Percentiles rank a stretch among this genome's conserved stretches.
These are phyloP conservation scores for Penicillium lividum DNA, from an alignment of 495 filamentous ascomycete genomes.

Conservation along the genomic window DNA sequence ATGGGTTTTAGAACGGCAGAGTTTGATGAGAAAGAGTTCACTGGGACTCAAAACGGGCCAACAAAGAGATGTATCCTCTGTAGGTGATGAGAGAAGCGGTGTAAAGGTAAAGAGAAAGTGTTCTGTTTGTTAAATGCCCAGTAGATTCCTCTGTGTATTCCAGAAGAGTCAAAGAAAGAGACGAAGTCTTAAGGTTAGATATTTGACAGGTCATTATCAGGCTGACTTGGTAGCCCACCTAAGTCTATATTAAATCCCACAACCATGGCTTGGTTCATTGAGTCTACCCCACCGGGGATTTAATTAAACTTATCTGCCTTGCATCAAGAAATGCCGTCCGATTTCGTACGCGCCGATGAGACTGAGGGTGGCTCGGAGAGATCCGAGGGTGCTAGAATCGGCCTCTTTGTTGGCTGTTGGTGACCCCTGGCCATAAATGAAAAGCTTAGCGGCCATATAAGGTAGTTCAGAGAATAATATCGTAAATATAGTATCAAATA, in stretches of 20 bases:
- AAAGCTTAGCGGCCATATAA: constrained; percentile 1
- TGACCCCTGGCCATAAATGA: not conserved
- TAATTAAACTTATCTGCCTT: constrained; percentile 5
- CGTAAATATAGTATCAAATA: not conserved
- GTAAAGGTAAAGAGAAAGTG: not conserved
- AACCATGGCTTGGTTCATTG: not conserved
- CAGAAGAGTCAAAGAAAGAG: constrained; percentile 2
- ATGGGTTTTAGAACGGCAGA: not conserved
- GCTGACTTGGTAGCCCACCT: not conserved
- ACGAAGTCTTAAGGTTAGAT: not conserved
- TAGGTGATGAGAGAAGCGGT: not conserved
- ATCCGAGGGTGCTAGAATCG: constrained; percentile 13
- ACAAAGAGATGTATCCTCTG: not conserved
- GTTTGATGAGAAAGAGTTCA: not conserved
- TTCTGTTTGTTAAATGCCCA: not conserved
- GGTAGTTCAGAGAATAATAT: not conserved
- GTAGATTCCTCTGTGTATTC: not conserved
- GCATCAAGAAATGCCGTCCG: not conserved
- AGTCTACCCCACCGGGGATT: constrained; percentile 4
- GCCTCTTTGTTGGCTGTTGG: constrained; percentile 23
- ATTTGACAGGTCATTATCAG: not conserved
- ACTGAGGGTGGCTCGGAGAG: not conserved
- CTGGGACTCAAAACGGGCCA: not conserved
- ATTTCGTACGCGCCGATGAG: constrained; percentile 5
- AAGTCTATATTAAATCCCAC: not conserved